Conservation (phyloP, 768 basidiomycete genomes). For the Trametes cingulata region DNA sequence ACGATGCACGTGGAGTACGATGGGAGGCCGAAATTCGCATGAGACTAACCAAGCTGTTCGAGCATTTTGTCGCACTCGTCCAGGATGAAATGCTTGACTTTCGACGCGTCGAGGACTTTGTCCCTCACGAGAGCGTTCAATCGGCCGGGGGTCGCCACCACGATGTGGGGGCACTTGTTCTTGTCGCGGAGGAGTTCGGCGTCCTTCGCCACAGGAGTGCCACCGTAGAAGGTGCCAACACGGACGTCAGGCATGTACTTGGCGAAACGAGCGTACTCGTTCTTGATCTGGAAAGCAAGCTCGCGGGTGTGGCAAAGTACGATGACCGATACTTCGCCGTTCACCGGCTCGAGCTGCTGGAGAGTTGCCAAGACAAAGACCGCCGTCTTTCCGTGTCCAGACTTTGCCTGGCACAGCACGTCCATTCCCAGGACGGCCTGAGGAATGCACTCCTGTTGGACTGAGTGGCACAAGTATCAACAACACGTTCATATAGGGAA, state of each 20-base stretch:
- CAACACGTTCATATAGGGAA: background rate
- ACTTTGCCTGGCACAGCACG: conserved; percentile 99
- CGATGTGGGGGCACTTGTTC: conserved; percentile 96
- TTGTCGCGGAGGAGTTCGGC: conserved; percentile 93
- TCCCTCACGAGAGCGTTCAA: conserved; percentile 94
- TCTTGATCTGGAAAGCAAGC: conserved; percentile 99
- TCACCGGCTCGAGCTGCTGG: conserved; percentile 97
- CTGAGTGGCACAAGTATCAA: conserved; percentile 41
- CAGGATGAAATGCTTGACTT: conserved; percentile 98
- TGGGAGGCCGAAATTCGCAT: conserved; percentile 72
- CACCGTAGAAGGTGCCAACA: conserved; percentile 97
- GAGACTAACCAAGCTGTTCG: conserved; percentile 99
- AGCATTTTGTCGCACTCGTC: conserved; percentile 99
- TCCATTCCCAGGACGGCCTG: conserved; percentile 99
- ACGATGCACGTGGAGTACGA: conserved; percentile 36
- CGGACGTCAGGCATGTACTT: conserved; percentile 99
- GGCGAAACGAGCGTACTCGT: conserved; percentile 98
- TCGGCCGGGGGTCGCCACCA: conserved; percentile 97
- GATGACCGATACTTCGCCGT: conserved; percentile 96
- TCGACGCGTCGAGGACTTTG: conserved; percentile 92
- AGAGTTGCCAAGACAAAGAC: conserved; percentile 98
- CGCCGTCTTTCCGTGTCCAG: conserved; percentile 97
- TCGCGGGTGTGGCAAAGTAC: conserved; percentile 99
- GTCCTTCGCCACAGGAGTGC: conserved; percentile 92
- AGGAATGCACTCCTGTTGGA: conserved; percentile 99